phyloP scores from a whole-genome alignment of 352 stramenopile species.

The Phytophthora capsici region DNA sequence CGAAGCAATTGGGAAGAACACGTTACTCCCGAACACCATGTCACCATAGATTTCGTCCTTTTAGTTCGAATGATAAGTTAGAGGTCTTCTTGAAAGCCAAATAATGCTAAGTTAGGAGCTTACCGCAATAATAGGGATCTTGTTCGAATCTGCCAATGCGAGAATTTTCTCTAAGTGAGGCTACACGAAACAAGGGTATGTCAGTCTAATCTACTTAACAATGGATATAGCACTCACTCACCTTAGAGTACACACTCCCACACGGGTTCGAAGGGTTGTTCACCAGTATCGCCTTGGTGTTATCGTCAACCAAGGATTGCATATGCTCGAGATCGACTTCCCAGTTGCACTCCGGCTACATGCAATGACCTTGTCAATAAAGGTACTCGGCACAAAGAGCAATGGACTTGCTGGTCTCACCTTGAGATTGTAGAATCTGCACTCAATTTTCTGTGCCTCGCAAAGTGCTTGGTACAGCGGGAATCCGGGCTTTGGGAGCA shows the following conservation, averaged over 20 bases:
- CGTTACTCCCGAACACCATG: conserved; percentile 78
- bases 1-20: conserved; percentile 86
- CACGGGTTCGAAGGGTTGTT: conserved; percentile 97
- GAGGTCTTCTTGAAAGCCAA: not conserved
- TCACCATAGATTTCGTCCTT: conserved; percentile 89
- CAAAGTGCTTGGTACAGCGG: conserved; percentile 96
- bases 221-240: conserved; percentile 20
- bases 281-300: conserved; percentile 93
- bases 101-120: conserved; percentile 21
- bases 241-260: conserved; percentile 93
- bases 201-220: not conserved
- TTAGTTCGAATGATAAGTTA: not conserved
- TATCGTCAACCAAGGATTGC: conserved; percentile 83
- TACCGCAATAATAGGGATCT: conserved; percentile 94
- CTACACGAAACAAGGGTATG: conserved; percentile 20
- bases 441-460: conserved; percentile 91
- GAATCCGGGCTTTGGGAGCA: conserved; percentile 95
- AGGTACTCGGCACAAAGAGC: not conserved
- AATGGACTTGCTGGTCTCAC: conserved; percentile 20
- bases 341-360: conserved; percentile 88
- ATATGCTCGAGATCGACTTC: conserved; percentile 93
- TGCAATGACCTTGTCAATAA: not conserved
- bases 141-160: conserved; percentile 77
- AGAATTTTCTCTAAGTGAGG: conserved; percentile 80
- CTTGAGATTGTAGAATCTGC: conserved; percentile 91